Conservation (phyloP, 2,329 filamentous ascomycete genomes). For the Microascus cirrosus region DNA sequence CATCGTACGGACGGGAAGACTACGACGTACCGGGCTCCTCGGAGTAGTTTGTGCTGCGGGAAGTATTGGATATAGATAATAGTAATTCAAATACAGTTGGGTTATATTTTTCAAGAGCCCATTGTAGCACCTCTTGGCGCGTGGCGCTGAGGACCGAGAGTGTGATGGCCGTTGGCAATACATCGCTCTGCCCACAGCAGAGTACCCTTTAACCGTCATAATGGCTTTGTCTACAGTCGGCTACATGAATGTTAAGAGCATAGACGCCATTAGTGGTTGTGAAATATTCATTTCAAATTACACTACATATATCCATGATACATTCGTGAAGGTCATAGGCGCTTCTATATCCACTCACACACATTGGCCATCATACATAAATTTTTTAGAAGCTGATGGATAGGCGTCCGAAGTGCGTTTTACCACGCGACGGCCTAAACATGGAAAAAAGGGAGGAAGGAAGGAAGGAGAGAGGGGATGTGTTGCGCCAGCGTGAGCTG, state of each 20-base stretch:
- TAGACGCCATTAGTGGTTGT: not conserved
- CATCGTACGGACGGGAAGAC: not conserved
- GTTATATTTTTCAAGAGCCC: not conserved
- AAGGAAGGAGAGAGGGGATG: not conserved
- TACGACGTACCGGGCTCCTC: not conserved
- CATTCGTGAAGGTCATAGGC: not conserved
- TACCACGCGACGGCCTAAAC: not conserved
- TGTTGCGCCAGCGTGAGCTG: conserved; percentile 2
- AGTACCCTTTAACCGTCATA: too few species aligned
- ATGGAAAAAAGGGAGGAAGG: conserved; percentile 1
- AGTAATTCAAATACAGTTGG: not conserved
- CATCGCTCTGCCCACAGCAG: too few species aligned
- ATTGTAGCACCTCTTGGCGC: too few species aligned
- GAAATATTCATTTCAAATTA: not conserved
- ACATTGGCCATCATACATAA: not conserved
- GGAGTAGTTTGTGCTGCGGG: not conserved
- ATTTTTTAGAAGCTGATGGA: not conserved
- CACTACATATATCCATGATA: not conserved
- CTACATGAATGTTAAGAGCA: not conserved
- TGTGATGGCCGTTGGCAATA: too few species aligned
- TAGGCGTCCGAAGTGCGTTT: too few species aligned
- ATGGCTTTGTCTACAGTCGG: not conserved
- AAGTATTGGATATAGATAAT: not conserved
- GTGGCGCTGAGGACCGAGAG: not conserved
- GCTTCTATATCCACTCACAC: not conserved